Base-by-base conservation (phyloP, 768 basidiomycete genomes). In the Leucocoprinus leucothites region DNA sequence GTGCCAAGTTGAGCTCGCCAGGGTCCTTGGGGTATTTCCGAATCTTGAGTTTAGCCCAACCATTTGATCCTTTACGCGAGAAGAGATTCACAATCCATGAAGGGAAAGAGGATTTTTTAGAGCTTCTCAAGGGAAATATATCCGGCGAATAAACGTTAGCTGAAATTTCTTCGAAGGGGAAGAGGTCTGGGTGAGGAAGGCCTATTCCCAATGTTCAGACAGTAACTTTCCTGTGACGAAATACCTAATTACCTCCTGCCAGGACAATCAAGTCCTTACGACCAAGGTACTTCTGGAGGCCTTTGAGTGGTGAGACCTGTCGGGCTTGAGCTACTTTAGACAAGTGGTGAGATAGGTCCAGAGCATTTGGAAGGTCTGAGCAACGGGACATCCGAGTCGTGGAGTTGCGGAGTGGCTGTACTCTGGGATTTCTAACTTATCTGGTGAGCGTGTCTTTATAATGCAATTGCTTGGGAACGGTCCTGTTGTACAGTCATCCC, bases 301-400 rank as follows among this genome's bases (percentile, higher is more conserved):
- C 79, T 67, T 92, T 92, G 53, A 92, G 71, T 0, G 87, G 84
- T 38, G 82, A 85, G 2, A 69, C 57, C 25, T 62, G 48, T 42
- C 87, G 73, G 25, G 76, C 73, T 52, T 72, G 75, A 2, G 86
- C 67, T 18, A 85, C 35, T 2, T 69, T 64, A n/a, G 84, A 87
- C 25, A 91, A 69, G 65, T 91, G 90, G 63, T 89, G 86, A 19
- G 82, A 84, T 43, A 90, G 71, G 69, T 91, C 87, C 54, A 87
- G 71, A 1, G 86, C 77, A 40, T 81, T 74, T 48, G 64, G 60
- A 13, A 56, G 65, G 59, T 76, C 74, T 61, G 74, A 73, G 14
- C 24, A 35, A n/a, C 28, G 25, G 24, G 38, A 19, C 56, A 52
- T 47, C 26, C 4, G 28, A 38, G 13, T 45, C 28, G 26, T 19